phyloP scores from a whole-genome alignment of 768 basidiomycete species.

The Podaxis sp. region DNA sequence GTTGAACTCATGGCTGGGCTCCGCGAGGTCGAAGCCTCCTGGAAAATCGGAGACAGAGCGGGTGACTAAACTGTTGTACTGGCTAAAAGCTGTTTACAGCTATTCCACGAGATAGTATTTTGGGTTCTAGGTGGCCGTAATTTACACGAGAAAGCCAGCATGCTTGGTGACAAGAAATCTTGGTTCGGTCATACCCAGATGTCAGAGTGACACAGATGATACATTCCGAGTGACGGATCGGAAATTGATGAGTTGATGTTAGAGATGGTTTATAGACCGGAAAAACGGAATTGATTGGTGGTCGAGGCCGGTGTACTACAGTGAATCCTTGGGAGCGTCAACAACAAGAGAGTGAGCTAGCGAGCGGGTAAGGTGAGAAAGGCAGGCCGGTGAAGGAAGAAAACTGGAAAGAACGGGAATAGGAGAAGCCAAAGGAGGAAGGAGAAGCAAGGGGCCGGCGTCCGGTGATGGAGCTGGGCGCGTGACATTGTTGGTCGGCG shows the following conservation, averaged over 20 bases:
- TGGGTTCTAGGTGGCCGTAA: neutral
- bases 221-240: slow-evolving; percentile 6
- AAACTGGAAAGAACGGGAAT: neutral
- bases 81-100: neutral
- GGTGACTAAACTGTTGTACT: neutral
- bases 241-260: neutral
- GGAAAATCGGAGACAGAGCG: neutral
- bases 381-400: neutral
- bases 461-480: neutral
- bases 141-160: neutral
- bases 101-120: too few relatives aligned
- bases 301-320: too few relatives aligned
- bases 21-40: neutral
- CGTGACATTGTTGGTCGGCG: neutral
- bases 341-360: too few relatives aligned
- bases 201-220: neutral
- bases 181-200: neutral
- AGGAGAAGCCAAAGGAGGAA: neutral
- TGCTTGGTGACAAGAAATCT: too few relatives aligned
- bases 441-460: neutral
- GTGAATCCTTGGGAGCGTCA: too few relatives aligned
- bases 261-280: neutral
- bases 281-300: neutral
- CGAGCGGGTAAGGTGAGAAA: slow-evolving; percentile 2
- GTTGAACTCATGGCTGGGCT: neutral